These are phyloP conservation scores for Kregervanrija delftensis DNA, from an alignment of 805 yeast species.

Conservation along the genomic window DNA sequence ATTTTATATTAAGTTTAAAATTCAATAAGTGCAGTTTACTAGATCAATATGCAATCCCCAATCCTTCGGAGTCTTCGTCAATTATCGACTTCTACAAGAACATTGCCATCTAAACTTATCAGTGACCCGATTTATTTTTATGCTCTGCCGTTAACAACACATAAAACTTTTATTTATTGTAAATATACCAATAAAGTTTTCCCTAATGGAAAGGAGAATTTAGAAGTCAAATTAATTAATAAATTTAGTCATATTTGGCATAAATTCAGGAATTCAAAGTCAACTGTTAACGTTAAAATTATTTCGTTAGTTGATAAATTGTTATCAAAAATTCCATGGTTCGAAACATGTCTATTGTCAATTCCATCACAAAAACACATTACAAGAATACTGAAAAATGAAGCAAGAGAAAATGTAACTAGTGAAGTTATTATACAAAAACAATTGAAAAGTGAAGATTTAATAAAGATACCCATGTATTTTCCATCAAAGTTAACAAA, in stretches of 20 bases:
- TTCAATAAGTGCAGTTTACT: no score
- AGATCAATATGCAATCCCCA: no score
- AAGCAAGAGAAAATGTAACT: constrained; percentile 12
- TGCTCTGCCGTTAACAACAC: constrained; percentile 64
- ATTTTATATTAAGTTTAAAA: no score
- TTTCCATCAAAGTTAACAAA: constrained; percentile 38
- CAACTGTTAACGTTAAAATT: constrained; percentile 49
- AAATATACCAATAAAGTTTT: constrained; percentile 41
- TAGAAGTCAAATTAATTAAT: constrained; percentile 36
- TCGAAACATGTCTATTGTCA: constrained; percentile 66
- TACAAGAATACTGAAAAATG: constrained; percentile 39
- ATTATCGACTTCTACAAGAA: no score
- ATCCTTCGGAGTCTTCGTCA: no score
- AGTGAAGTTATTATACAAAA: constrained; percentile 7
- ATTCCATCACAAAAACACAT: constrained; percentile 65
- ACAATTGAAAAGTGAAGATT: constrained; percentile 18
- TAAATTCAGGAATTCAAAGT: constrained; percentile 48
- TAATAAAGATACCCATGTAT: constrained; percentile 37
- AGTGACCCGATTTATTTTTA: constrained; percentile 44
- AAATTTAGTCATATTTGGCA: constrained; percentile 59
- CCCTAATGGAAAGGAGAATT: constrained; percentile 24
- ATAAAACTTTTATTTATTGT: constrained; percentile 59
- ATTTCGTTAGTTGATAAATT: constrained; percentile 46
- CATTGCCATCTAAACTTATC: no score
- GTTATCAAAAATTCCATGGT: constrained; percentile 66